Evolutionary conservation across 768 basidiomycete genomes (phyloP).

Genomic region (Austroboletus eburneus): DNA sequence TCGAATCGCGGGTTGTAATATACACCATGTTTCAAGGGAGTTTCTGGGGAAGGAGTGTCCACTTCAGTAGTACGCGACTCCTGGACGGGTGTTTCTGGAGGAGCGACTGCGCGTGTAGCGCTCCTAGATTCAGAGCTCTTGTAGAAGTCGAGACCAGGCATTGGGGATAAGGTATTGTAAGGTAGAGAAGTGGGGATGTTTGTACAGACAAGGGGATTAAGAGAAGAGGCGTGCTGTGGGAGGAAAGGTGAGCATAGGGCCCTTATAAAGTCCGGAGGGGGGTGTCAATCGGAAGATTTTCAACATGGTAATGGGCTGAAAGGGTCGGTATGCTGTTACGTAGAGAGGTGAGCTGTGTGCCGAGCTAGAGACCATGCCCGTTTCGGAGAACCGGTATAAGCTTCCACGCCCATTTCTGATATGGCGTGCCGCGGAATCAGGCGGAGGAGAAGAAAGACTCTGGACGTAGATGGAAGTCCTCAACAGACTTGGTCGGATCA

Average conservation of each 20-base stretch:
- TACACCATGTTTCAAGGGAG: constrained; percentile 17
- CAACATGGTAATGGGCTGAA: constrained; percentile 11
- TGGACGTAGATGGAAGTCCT: no score
- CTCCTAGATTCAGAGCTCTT: constrained; percentile 11
- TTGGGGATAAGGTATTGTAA: constrained; percentile 14
- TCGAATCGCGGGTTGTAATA: constrained; percentile 71
- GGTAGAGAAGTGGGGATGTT: constrained; percentile 3
- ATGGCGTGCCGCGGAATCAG: constrained; percentile 22
- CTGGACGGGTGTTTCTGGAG: constrained; percentile 6
- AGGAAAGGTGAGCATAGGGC: neutral
- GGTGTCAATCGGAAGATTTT: constrained; percentile 12
- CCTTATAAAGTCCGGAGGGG: constrained; percentile 22
- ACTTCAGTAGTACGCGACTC: neutral
- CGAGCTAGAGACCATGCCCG: constrained; percentile 7
- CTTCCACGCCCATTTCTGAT: constrained; percentile 8
- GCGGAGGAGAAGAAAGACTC: constrained; percentile 13
- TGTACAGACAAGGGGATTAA: constrained; percentile 24
- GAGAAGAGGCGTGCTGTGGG: neutral
- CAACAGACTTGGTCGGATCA: constrained; percentile 8
- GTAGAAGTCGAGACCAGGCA: constrained; percentile 35
- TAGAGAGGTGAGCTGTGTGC: constrained; percentile 11
- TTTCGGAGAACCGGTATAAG: constrained; percentile 5
- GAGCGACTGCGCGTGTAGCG: neutral
- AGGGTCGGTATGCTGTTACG: constrained; percentile 25
- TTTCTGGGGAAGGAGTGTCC: constrained; percentile 8